Percentiles rank a stretch among this genome's conserved stretches.
These are phyloP conservation scores for Laguncularia racemosa DNA, from an alignment of 345 rosid species.

Conservation along the genomic window DNA sequence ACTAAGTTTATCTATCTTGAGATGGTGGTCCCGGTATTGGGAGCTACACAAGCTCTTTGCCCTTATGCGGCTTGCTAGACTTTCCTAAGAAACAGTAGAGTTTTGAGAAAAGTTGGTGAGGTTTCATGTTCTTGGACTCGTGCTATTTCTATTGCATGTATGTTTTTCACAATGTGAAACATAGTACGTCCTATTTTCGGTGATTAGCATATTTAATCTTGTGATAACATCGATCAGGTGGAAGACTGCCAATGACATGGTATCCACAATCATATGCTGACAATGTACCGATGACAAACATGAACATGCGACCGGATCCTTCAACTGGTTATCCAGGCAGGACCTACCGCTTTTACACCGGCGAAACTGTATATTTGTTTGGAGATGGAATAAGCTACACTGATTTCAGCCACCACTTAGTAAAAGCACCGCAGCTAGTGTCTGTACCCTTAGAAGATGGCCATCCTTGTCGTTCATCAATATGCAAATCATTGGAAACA, in stretches of 20 bases:
- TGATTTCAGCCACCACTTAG: slow-evolving; percentile 28
- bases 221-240: slow-evolving; percentile 35
- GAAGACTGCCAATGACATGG: slow-evolving; percentile 96
- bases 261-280: slow-evolving; percentile 71
- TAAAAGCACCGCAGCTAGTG: slow-evolving; percentile 50
- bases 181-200: background rate
- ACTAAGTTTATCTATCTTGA: too few relatives aligned
- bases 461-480: slow-evolving; percentile 49
- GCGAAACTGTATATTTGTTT: slow-evolving; percentile 70
- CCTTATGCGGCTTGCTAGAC: too few relatives aligned
- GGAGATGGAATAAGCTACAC: slow-evolving; percentile 90
- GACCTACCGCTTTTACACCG: slow-evolving; percentile 81
- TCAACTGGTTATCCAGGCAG: slow-evolving; percentile 81
- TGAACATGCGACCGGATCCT: slow-evolving; percentile 89
- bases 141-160: too few relatives aligned
- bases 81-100: too few relatives aligned
- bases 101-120: too few relatives aligned
- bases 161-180: too few relatives aligned
- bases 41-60: too few relatives aligned
- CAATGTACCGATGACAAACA: slow-evolving; percentile 80
- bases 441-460: slow-evolving; percentile 32
- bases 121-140: too few relatives aligned
- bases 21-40: too few relatives aligned
- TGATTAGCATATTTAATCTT: background rate
- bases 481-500: slow-evolving; percentile 54